Evolutionary conservation across 179 eudicot species (phyloP).

Genomic region (Patellifolia procumbens): DNA sequence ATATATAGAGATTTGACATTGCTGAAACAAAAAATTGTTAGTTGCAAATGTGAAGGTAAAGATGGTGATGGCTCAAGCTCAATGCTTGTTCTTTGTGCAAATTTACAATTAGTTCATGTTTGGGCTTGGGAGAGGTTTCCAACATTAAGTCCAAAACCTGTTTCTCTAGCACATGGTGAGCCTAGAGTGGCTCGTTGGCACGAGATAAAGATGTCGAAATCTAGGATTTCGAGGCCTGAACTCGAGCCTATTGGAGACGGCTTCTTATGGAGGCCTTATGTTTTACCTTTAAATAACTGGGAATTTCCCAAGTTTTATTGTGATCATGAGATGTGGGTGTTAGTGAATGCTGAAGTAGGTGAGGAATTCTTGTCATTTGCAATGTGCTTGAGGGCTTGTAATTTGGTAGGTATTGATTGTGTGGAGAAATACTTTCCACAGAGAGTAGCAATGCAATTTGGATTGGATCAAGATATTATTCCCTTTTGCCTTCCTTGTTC

Average conservation of each 20-base stretch:
- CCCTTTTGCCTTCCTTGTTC: slow-evolving; percentile 5
- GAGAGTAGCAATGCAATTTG: slow-evolving; percentile 21
- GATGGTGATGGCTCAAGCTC: background rate
- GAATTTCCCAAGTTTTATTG: slow-evolving; percentile 17
- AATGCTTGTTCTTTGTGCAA: slow-evolving; percentile 5
- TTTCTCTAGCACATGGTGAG: background rate
- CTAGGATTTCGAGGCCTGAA: background rate
- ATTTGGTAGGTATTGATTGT: slow-evolving; percentile 22
- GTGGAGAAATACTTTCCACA: slow-evolving; percentile 18
- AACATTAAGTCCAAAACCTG: background rate
- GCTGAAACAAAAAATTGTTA: slow-evolving; percentile 24
- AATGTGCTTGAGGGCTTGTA: slow-evolving; percentile 13
- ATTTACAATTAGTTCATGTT: slow-evolving; percentile 12
- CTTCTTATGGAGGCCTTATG: slow-evolving; percentile 23
- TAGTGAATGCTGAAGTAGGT: background rate
- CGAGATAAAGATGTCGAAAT: background rate
- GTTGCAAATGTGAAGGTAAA: background rate
- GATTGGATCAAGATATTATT: slow-evolving; percentile 20
- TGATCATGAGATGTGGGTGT: slow-evolving; percentile 32
- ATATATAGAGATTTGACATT: slow-evolving; percentile 38
- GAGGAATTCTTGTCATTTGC: slow-evolving; percentile 7
- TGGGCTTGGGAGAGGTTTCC: slow-evolving; percentile 26
- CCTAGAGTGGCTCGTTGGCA: slow-evolving; percentile 20
- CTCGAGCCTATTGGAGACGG: background rate
- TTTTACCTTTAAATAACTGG: background rate